A percentile compares a stretch with the other conserved stretches of the same genome.
Evolutionary conservation across 805 yeast species (phyloP).

Genomic region (Candida tammaniensis): DNA sequence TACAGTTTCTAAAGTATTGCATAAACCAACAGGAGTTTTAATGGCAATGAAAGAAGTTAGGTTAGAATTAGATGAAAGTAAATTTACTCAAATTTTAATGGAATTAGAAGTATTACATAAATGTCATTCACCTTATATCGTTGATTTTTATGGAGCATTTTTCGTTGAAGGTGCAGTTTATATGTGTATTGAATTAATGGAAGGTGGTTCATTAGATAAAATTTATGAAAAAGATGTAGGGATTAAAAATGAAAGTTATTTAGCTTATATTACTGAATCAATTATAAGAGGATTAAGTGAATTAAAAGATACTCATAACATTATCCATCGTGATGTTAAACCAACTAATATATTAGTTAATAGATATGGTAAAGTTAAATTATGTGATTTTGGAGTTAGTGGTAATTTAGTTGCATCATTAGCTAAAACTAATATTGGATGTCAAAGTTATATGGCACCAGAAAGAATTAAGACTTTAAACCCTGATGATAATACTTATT

Average conservation of each 20-base stretch:
- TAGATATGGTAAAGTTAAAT: conserved; percentile 78
- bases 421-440: conserved; percentile 94
- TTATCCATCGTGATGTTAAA: conserved; percentile 94
- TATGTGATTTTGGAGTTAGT: conserved; percentile 95
- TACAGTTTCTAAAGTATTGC: conserved; percentile 87
- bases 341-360: conserved; percentile 91
- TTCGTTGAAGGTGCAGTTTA: conserved; percentile 97
- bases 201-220: conserved; percentile 90
- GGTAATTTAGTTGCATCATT: conserved; percentile 93
- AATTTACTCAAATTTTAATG: conserved; percentile 92
- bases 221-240: conserved; percentile 66
- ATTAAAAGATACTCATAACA: conserved; percentile 85
- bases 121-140: conserved; percentile 86
- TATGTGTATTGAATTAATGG: conserved; percentile 98
- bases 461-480: conserved; percentile 78
- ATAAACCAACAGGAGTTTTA: conserved; percentile 84
- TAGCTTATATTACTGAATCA: conserved; percentile 76
- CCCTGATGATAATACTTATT: conserved; percentile 77
- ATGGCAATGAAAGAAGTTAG: conserved; percentile 99
- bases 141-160: conserved; percentile 96
- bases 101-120: conserved; percentile 91
- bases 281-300: conserved; percentile 80
- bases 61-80: conserved; percentile 88
- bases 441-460: conserved; percentile 99
- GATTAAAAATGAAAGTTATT: conserved; percentile 66